Evolutionary conservation across 202 grass and related monocot species (phyloP).

Genomic region (Eragrostis tef): DNA sequence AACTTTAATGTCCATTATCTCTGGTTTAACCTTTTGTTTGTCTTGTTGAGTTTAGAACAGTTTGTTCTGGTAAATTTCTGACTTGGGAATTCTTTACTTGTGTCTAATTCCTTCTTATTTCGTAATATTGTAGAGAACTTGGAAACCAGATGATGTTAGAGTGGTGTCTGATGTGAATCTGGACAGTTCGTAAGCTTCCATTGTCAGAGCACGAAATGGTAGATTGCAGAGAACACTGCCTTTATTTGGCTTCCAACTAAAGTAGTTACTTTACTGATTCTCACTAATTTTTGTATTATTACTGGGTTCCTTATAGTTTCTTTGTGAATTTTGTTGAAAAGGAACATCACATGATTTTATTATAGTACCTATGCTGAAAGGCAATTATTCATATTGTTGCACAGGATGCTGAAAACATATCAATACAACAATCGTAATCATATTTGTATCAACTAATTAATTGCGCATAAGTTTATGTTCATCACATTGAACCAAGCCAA

Average conservation of each 20-base stretch:
- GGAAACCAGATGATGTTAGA: slow-evolving; percentile 16
- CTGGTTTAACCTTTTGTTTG: not conserved
- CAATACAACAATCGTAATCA: not conserved
- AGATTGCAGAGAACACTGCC: not conserved
- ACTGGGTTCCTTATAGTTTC: not conserved
- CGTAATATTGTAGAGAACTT: slow-evolving; percentile 34
- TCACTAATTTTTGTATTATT: slow-evolving; percentile 21
- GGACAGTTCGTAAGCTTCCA: not conserved
- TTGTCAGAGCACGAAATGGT: not conserved
- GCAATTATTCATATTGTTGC: not conserved
- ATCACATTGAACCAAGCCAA: not conserved
- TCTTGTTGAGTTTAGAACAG: not conserved
- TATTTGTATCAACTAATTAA: not conserved
- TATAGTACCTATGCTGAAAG: not conserved
- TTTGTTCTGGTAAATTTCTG: not conserved
- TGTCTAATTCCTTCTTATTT: not conserved
- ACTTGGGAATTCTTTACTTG: not conserved
- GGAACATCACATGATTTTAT: not conserved
- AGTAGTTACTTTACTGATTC: not conserved
- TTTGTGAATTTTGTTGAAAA: slow-evolving; percentile 8
- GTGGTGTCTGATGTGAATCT: slow-evolving; percentile 8
- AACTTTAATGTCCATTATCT: not conserved
- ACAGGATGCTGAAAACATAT: not conserved
- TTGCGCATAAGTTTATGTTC: not conserved
- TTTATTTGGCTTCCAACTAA: not conserved